phyloP scores from a whole-genome alignment of 2,329 filamentous ascomycete species.

The Clarireedia monteithiana region DNA sequence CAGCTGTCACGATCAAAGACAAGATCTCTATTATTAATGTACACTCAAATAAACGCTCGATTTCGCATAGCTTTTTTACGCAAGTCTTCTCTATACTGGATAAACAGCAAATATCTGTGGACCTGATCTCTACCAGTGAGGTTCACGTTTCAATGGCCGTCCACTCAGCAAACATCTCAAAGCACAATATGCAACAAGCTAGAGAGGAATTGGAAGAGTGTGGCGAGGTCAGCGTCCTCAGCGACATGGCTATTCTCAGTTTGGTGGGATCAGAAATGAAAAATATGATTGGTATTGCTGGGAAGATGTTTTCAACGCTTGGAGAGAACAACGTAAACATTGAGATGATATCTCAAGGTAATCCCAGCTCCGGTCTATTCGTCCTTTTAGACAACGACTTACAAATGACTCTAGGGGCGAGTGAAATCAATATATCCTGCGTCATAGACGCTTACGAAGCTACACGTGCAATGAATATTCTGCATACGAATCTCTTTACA shows the following conservation, averaged over 20 bases:
- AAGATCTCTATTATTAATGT: slow-evolving; percentile 96
- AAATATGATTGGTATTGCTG: slow-evolving; percentile 91
- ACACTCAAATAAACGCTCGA: slow-evolving; percentile 92
- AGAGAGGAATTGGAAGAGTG: slow-evolving; percentile 68
- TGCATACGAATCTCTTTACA: slow-evolving; percentile 94
- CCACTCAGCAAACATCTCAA: slow-evolving; percentile 64
- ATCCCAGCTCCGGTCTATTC: slow-evolving; percentile 7
- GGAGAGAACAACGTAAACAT: slow-evolving; percentile 94
- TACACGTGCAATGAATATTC: slow-evolving; percentile 86
- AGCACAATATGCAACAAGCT: slow-evolving; percentile 57
- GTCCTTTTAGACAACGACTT: background rate
- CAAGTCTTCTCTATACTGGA: slow-evolving; percentile 90
- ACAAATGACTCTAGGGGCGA: slow-evolving; percentile 57
- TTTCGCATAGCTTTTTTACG: slow-evolving; percentile 93
- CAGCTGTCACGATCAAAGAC: slow-evolving; percentile 94
- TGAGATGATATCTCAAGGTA: slow-evolving; percentile 99
- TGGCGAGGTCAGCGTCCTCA: slow-evolving; percentile 83
- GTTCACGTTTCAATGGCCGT: slow-evolving; percentile 97
- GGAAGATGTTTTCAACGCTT: slow-evolving; percentile 88
- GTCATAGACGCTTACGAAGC: slow-evolving; percentile 90
- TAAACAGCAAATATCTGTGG: slow-evolving; percentile 78
- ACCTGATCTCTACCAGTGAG: slow-evolving; percentile 92
- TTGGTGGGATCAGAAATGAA: slow-evolving; percentile 94
- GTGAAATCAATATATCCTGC: slow-evolving; percentile 98
- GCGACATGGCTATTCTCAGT: slow-evolving; percentile 91